These are phyloP conservation scores for Skeletonema grethae DNA, from an alignment of 108 stramenopile genomes.

Conservation along the genomic window DNA sequence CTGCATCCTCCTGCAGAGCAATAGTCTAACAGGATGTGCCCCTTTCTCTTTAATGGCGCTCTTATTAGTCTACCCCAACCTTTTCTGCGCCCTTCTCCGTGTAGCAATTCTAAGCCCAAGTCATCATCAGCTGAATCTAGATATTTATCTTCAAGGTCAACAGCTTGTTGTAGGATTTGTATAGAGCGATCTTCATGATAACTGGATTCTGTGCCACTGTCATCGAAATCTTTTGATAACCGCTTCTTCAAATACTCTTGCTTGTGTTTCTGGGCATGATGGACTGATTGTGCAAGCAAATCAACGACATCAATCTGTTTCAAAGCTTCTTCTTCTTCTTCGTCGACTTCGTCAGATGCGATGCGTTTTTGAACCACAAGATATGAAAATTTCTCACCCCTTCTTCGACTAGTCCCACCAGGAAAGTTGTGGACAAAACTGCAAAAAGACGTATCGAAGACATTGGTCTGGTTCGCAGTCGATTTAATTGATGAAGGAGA, in stretches of 20 bases:
- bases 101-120: conserved; percentile 73
- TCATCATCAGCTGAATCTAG: conserved; percentile 59
- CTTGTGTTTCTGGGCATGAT: conserved; percentile 46
- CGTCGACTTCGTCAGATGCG: conserved; percentile 1
- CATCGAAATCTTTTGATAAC: conserved; percentile 8
- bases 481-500: neutral
- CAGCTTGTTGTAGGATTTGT: conserved; percentile 44
- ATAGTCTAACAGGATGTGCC: conserved; percentile 78
- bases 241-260: conserved; percentile 14
- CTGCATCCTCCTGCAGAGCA: conserved; percentile 53
- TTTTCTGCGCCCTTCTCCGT: conserved; percentile 57
- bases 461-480: conserved; percentile 48
- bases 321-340: neutral
- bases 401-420: conserved; percentile 49
- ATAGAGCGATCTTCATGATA: conserved; percentile 10
- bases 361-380: conserved; percentile 78
- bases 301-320: conserved; percentile 47
- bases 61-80: conserved; percentile 74
- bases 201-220: neutral
- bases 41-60: conserved; percentile 77
- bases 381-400: conserved; percentile 85
- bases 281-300: conserved; percentile 48
- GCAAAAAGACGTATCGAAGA: conserved; percentile 71
- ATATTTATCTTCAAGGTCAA: conserved; percentile 49
- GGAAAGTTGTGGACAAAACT: conserved; percentile 88